Evolutionary conservation across 2,329 filamentous ascomycete species (phyloP).

Genomic region (Sclerotinia subarctica): DNA sequence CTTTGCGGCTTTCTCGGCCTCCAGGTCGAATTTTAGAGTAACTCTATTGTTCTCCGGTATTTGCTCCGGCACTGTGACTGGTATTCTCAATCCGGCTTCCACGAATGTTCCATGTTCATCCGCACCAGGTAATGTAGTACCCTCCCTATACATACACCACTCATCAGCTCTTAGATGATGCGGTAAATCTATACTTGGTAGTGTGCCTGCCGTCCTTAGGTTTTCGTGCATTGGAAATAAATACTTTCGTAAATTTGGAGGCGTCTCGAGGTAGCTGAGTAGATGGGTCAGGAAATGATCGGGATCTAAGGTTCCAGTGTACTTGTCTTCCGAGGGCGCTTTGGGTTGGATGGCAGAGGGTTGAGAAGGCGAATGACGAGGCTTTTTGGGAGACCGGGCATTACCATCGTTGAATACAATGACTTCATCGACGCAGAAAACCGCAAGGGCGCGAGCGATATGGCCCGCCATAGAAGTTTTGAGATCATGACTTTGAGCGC

Average conservation of each 20-base stretch:
- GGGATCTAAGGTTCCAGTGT: conserved; percentile 69
- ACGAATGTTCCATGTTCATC: conserved; percentile 50
- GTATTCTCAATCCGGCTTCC: conserved; percentile 55
- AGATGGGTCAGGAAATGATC: conserved; percentile 78
- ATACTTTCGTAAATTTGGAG: conserved; percentile 72
- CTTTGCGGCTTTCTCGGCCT: conserved; percentile 41
- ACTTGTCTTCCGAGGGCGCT: conserved; percentile 43
- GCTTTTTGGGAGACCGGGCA: conserved; percentile 31
- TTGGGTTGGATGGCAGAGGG: conserved; percentile 41
- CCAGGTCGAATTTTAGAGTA: conserved; percentile 62
- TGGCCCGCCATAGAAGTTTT: conserved; percentile 70
- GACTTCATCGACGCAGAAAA: conserved; percentile 83
- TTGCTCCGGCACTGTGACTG: conserved; percentile 42
- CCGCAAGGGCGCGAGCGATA: conserved; percentile 75
- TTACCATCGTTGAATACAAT: conserved; percentile 76
- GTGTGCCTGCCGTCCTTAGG: conserved; percentile 65
- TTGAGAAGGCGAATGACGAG: conserved; percentile 26
- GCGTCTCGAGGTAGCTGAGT: conserved; percentile 78
- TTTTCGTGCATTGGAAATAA: conserved; percentile 80
- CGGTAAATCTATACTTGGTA: conserved; percentile 80
- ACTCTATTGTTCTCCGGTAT: conserved; percentile 71
- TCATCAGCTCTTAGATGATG: conserved; percentile 75
- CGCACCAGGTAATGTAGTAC: conserved; percentile 57
- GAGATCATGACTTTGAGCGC: conserved; percentile 52
- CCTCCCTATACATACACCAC: conserved; percentile 77